Base-by-base conservation (phyloP, 306 rosid genomes). In the Clitoria ternatea region DNA sequence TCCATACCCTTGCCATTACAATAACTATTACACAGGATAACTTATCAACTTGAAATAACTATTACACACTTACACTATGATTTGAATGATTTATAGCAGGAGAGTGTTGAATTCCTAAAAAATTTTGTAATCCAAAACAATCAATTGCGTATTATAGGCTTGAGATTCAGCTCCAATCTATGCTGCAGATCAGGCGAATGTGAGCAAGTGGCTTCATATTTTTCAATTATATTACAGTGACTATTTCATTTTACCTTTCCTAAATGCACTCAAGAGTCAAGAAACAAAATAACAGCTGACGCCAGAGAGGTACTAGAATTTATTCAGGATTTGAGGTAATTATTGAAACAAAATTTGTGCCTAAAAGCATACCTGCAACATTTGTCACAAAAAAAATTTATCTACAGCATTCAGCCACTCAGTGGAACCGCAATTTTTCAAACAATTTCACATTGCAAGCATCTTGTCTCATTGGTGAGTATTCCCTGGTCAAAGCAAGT, bases 291-390 rank as follows among this genome's bases (percentile, higher is more conserved):
- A 61, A 61, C 9, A 50, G 27, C 65, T 47, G 35, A 48, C 8
- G 6, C 37, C 62, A 66, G 43, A 29, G 4, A 17, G 42, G 63
- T 54, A 55, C n/a, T n/a, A n/a, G n/a, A n/a, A n/a, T n/a, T n/a
- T n/a, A n/a, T n/a, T n/a, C n/a, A n/a, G n/a, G n/a, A n/a, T n/a
- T 45, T 61, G 13, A 42, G 30, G 43, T 11, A 45, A 48, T 44
- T 23, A 47, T 39, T 27, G 52, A 64, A 33, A 8, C 17, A 52
- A 65, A 15, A 22, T 4, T 45, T 13, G 13, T n/a, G n/a, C n/a
- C n/a, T n/a, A n/a, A n/a, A n/a, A n/a, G n/a, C n/a, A 75, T 68
- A 91, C 97, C 98, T 94, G 94, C 97, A 89, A 81, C 98, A 94
- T 81, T 94, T 94, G 84, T 94, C 98, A 39, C 98, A n/a, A 90